A percentile compares a stretch with the other conserved stretches of the same genome.
Conservation (phyloP, 2,329 filamentous ascomycete species). For the Akanthomyces lecanii region DNA sequence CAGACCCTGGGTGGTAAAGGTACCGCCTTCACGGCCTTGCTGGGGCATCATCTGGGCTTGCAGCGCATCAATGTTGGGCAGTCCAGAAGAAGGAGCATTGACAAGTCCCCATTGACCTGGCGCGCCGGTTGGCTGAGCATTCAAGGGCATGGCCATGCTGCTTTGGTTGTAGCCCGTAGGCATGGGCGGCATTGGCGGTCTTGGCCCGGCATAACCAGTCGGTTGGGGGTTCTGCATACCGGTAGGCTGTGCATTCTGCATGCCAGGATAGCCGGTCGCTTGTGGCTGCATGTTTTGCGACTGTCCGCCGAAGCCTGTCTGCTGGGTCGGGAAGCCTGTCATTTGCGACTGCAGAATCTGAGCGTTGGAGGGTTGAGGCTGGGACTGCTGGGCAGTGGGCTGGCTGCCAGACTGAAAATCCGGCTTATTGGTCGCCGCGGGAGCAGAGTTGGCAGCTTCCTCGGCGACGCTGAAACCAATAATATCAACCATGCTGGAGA, state of each 20-base stretch:
- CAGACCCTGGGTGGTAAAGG: slow-evolving; percentile 79
- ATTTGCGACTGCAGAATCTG: slow-evolving; percentile 62
- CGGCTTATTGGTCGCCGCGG: slow-evolving; percentile 59
- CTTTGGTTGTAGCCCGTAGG: slow-evolving; percentile 59
- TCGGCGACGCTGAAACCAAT: slow-evolving; percentile 92
- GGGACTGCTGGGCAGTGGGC: slow-evolving; percentile 62
- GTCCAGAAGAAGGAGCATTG: slow-evolving; percentile 80
- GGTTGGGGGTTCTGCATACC: slow-evolving; percentile 61
- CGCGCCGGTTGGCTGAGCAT: slow-evolving; percentile 87
- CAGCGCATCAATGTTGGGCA: slow-evolving; percentile 90
- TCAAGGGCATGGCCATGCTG: slow-evolving; percentile 66
- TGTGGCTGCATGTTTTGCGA: slow-evolving; percentile 60
- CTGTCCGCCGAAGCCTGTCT: slow-evolving; percentile 55
- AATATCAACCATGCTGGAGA: slow-evolving; percentile 99
- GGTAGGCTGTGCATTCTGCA: slow-evolving; percentile 24
- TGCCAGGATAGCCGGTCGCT: slow-evolving; percentile 63
- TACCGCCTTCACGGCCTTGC: slow-evolving; percentile 77
- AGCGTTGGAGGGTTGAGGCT: slow-evolving; percentile 69
- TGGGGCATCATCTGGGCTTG: slow-evolving; percentile 98
- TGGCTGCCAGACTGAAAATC: slow-evolving; percentile 57
- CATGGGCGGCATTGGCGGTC: slow-evolving; percentile 86
- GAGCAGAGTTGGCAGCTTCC: slow-evolving; percentile 51
- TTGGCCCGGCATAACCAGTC: slow-evolving; percentile 76
- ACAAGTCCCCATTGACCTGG: slow-evolving; percentile 98
- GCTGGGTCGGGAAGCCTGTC: slow-evolving; percentile 39